Evolutionary conservation across 495 filamentous ascomycete species (phyloP), one percentile per base, ranked within the genome.

Genomic region (Alectoria sarmentosa): DNA sequence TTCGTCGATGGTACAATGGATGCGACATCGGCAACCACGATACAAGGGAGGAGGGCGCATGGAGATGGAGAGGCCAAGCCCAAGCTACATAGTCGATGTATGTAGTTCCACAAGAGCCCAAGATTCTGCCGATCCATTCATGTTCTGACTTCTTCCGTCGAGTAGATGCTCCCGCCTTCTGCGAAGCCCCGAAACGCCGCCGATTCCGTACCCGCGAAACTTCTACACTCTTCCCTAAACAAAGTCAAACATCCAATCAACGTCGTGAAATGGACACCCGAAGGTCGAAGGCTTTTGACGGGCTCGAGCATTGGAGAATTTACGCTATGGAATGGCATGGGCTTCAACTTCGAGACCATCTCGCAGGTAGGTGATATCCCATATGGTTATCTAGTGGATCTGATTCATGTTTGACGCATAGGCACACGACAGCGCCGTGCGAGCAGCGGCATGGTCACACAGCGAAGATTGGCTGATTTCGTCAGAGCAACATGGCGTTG

Each of bases 331-430:
- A 98, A 98, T 74, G 94, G 94, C 64, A 97, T 91, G 56, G 94
- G 90, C 1, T 98, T 98, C 80, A 98, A 98, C 73, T 98, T 98
- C 70, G 94, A 98, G 78, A 98, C 94, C 2, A 96, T 97, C 46
- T 95, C 96, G 89, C 92, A 96, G 75, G 83, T 85, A 67, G 46
- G 80, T 77, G 9, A 15, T 36, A 13, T 32, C 34, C 30, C 30
- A 30, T 28, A 28, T 23, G 17, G 38, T 46, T 14, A 21, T 55
- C 0, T 4, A 4, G 30, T 57, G 17, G 10, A 17, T 26, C 1
- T 28, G 37, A 17, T 26, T 64, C 14, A 48, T 17, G n/a, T 5
- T 62, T 55, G 21, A 48, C 39, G 65, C 57, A 56, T 68, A 87
- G 83, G 94, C 94, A 44, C 94, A 98, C 74, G 95, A 98, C 75